These are phyloP conservation scores for Purpureocillium lavendulum DNA, from an alignment of 2,329 filamentous ascomycete genomes.

Conservation along the genomic window DNA sequence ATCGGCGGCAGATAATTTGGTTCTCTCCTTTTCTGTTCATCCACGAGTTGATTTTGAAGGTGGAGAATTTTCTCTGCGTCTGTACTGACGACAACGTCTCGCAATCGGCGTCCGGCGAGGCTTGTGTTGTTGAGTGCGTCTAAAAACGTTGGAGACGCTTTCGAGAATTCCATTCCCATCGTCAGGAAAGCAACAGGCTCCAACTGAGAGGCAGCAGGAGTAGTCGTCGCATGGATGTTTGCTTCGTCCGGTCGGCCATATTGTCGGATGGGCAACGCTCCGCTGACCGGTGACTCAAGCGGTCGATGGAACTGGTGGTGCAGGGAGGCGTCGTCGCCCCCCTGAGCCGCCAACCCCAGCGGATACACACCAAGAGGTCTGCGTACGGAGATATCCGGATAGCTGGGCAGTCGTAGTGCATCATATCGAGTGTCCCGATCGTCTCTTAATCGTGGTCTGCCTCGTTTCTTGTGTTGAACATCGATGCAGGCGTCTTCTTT, in stretches of 20 bases:
- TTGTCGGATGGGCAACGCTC: constrained; percentile 33
- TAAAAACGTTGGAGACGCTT: constrained; percentile 45
- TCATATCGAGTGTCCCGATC: constrained; percentile 56
- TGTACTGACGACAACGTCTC: constrained; percentile 41
- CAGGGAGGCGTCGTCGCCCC: constrained; percentile 38
- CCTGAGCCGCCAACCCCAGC: constrained; percentile 30
- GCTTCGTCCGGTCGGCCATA: constrained; percentile 46
- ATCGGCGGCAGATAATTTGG: constrained; percentile 59
- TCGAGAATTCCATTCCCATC: constrained; percentile 49
- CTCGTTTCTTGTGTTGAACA: constrained; percentile 80
- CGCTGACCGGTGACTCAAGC: constrained; percentile 45
- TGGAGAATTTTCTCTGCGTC: constrained; percentile 45
- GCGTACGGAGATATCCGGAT: constrained; percentile 35
- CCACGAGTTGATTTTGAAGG: constrained; percentile 44
- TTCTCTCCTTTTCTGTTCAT: constrained; percentile 48
- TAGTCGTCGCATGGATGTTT: constrained; percentile 37
- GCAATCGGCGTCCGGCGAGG: constrained; percentile 40
- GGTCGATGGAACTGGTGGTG: constrained; percentile 41
- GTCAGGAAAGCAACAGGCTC: constrained; percentile 51
- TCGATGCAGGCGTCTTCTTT: constrained; percentile 77
- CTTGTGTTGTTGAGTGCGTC: constrained; percentile 43
- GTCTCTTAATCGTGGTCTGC: constrained; percentile 68
- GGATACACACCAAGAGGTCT: constrained; percentile 44
- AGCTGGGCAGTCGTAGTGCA: constrained; percentile 34
- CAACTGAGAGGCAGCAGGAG: constrained; percentile 29